Base-by-base conservation (phyloP, 1,284 basidiomycete genomes). In the Microbotryum lychnidis-dioicae region DNA sequence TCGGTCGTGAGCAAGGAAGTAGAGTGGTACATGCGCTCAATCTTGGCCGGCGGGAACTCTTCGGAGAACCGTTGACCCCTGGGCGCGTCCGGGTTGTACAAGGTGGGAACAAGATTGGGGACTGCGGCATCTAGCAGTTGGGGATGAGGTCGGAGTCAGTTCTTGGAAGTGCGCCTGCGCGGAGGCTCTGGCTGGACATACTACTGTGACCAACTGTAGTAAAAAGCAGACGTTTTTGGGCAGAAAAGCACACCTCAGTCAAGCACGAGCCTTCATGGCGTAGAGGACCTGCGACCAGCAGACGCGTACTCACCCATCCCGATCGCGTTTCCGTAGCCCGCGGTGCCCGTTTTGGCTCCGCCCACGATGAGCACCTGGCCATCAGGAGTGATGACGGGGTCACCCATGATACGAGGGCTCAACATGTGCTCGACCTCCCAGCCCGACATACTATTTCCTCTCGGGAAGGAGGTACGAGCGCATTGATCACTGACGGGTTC, bases 361-460 rank as follows among this genome's bases (percentile, higher is more conserved):
- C 91, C 91, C 63, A 89, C 80, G 73, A 91, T 82, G 54, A 90
- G 66, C 29, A 56, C 31, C 6, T 58, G 85, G 75, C 89, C 89
- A 33, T 83, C 87, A 4, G 91, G 90, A 42, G 91, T 82, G 21
- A 90, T 79, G 29, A 93, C 67, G 55, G 79, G 74, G 71, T 90
- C 86, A 1, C 83, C 81, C 89, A 91, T 91, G 16, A 82, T 79
- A 25, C 88, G 82, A 44, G 84, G 79, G 54, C 82, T 73, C 0
- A 87, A 87, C 83, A 91, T 87, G 48, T 80, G 73, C 67, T 90
- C 87, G 5, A 84, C 79, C 70, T 82, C 73, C 89, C 88, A 91
- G 16, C 87, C 87, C 16, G 37, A 42, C 16, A 42, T 42, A 0
- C 37, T 1, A 4, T 2, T 6, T 12, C 37, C 37, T 1, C 14